Conservation (phyloP, 805 yeast species). For the Kazachstania viticola region DNA sequence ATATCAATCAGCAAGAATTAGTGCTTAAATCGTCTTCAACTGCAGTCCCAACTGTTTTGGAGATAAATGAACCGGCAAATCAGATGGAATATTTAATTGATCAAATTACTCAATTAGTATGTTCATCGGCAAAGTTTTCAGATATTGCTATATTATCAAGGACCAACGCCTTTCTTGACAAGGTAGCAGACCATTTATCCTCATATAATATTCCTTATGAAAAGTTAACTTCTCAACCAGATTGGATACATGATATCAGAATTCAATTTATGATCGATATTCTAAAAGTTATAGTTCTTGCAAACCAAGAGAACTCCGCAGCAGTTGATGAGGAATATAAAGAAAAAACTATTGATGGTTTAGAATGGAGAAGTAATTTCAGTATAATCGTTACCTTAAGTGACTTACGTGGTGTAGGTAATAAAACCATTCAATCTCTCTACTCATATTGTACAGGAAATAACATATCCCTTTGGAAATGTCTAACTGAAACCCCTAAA, state of each 20-base stretch:
- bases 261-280: constrained; percentile 36
- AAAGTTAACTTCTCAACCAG: constrained; percentile 36
- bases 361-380: constrained; percentile 16
- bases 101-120: constrained; percentile 15
- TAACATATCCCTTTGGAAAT: constrained; percentile 18
- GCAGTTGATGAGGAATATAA: background rate
- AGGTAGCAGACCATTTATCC: constrained; percentile 29
- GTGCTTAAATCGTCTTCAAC: constrained; percentile 10
- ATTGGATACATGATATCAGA: constrained; percentile 37
- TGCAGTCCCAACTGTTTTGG: constrained; percentile 8
- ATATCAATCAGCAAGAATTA: constrained; percentile 1
- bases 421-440: constrained; percentile 13
- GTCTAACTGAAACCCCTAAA: constrained; percentile 7
- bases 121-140: constrained; percentile 17
- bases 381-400: constrained; percentile 17
- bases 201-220: constrained; percentile 32
- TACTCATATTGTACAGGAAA: constrained; percentile 7
- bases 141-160: constrained; percentile 43
- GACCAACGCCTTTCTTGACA: constrained; percentile 39
- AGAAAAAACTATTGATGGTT: background rate
- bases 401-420: constrained; percentile 18
- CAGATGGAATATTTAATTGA: constrained; percentile 15
- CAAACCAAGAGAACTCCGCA: constrained; percentile 4
- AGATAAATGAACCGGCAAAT: constrained; percentile 8
- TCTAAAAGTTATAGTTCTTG: constrained; percentile 28